Evolutionary conservation across 2,329 filamentous ascomycete genomes (phyloP).

Genomic region (Verruconis gallopava): DNA sequence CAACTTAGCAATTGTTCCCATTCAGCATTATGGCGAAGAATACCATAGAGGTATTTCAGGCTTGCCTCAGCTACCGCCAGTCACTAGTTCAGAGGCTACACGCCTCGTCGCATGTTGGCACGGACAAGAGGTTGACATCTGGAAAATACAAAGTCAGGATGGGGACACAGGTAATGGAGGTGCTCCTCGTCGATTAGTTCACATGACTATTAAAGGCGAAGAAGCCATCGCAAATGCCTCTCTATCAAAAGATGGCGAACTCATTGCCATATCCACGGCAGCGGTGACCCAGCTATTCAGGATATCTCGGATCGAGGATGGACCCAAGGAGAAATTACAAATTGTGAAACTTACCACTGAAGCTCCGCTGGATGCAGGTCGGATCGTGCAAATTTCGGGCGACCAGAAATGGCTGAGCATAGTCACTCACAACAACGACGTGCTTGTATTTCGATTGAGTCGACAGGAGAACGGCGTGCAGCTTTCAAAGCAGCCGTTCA

Average conservation of each 20-base stretch:
- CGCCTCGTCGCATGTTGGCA: slow-evolving; percentile 83
- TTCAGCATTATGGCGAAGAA: slow-evolving; percentile 65
- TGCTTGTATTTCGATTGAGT: slow-evolving; percentile 35
- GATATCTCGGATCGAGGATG: slow-evolving; percentile 29
- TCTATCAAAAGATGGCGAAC: slow-evolving; percentile 56
- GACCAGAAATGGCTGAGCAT: slow-evolving; percentile 57
- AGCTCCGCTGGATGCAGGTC: slow-evolving; percentile 43
- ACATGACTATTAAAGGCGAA: slow-evolving; percentile 42
- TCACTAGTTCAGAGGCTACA: slow-evolving; percentile 59
- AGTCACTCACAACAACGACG: slow-evolving; percentile 31
- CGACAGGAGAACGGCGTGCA: slow-evolving; percentile 28
- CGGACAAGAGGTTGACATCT: slow-evolving; percentile 77
- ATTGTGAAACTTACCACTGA: slow-evolving; percentile 51
- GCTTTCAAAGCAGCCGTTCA: slow-evolving; percentile 24
- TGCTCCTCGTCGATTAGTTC: slow-evolving; percentile 27
- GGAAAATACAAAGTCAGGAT: slow-evolving; percentile 44
- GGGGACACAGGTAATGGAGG: slow-evolving; percentile 28
- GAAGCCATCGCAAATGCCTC: slow-evolving; percentile 68
- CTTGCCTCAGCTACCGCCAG: slow-evolving; percentile 63
- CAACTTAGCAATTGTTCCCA: slow-evolving; percentile 65
- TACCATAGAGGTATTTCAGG: slow-evolving; percentile 71
- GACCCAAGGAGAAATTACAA: slow-evolving; percentile 35
- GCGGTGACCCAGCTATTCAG: slow-evolving; percentile 67
- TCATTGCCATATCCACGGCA: slow-evolving; percentile 65
- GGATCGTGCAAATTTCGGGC: slow-evolving; percentile 55